phyloP scores from a whole-genome alignment of 495 filamentous ascomycete genomes.

The Articulospora tetracladia region DNA sequence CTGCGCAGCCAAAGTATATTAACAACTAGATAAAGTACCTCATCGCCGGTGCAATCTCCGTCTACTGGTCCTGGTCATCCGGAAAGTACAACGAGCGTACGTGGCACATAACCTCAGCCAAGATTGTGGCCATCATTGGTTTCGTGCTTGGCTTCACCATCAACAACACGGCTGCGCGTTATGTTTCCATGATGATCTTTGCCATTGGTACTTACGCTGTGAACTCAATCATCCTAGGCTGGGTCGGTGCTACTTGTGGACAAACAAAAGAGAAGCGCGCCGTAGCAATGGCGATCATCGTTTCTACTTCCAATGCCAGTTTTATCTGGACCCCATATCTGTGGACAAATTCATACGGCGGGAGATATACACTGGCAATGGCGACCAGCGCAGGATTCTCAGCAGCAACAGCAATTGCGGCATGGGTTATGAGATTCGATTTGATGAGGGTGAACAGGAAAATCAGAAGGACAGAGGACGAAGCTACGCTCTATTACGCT shows the following conservation, averaged over 20 bases:
- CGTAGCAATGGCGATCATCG: slow-evolving; percentile 34
- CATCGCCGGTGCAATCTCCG: slow-evolving; percentile 32
- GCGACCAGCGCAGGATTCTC: slow-evolving; percentile 38
- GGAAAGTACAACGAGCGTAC: slow-evolving; percentile 41
- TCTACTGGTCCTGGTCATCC: slow-evolving; percentile 34
- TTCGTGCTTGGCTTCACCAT: slow-evolving; percentile 36
- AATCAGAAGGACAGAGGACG: slow-evolving; percentile 30
- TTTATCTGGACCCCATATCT: slow-evolving; percentile 37
- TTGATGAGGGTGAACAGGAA: slow-evolving; percentile 35
- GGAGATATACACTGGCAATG: slow-evolving; percentile 38
- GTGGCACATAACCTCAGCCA: slow-evolving; percentile 40
- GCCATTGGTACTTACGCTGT: slow-evolving; percentile 38
- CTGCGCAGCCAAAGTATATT: neutral
- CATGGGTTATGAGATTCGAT: slow-evolving; percentile 36
- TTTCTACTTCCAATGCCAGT: neutral
- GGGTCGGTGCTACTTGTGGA: slow-evolving; percentile 37
- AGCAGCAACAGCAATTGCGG: slow-evolving; percentile 21
- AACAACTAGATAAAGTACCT: slow-evolving; percentile 25
- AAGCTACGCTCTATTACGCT: slow-evolving; percentile 28
- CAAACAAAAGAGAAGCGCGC: slow-evolving; percentile 41
- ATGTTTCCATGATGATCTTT: slow-evolving; percentile 41
- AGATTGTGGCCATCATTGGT: slow-evolving; percentile 35
- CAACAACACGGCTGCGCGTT: slow-evolving; percentile 35
- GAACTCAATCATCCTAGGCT: slow-evolving; percentile 41
- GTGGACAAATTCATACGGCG: slow-evolving; percentile 35